phyloP scores from a whole-genome alignment of 305 asterid genomes.

The Solanum hybrid region DNA sequence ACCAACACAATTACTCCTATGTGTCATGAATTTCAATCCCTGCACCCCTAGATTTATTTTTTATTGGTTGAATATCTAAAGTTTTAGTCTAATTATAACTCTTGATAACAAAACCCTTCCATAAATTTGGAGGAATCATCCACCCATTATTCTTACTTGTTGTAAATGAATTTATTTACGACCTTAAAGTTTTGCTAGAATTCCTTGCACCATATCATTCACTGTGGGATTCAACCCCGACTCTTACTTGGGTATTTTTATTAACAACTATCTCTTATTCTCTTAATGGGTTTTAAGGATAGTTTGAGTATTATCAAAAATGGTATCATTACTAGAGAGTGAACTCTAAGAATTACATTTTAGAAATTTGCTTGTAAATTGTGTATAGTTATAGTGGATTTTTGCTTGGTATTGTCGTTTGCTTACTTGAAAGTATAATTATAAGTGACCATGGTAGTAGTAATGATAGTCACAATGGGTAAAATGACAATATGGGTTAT shows the following conservation, averaged over 20 bases:
- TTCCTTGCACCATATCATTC: background rate
- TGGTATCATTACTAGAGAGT: background rate
- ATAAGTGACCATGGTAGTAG: background rate
- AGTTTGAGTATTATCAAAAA: no score
- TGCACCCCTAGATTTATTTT: background rate
- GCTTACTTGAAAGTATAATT: background rate
- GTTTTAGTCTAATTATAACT: no score
- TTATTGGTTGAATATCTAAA: no score
- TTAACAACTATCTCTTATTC: no score
- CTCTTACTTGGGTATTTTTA: background rate
- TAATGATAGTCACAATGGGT: background rate
- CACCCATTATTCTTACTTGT: background rate
- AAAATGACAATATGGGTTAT: background rate
- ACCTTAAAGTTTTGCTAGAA: background rate
- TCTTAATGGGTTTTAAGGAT: no score
- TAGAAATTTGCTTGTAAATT: background rate
- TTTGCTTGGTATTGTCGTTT: background rate
- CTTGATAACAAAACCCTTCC: background rate
- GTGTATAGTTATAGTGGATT: background rate
- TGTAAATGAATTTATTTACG: background rate
- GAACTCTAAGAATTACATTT: background rate
- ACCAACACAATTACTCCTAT: background rate
- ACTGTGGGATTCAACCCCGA: background rate
- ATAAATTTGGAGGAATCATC: background rate
- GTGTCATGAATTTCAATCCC: background rate